Evolutionary conservation across 2,329 filamentous ascomycete species (phyloP).

Genomic region (Cordyceps javanica): DNA sequence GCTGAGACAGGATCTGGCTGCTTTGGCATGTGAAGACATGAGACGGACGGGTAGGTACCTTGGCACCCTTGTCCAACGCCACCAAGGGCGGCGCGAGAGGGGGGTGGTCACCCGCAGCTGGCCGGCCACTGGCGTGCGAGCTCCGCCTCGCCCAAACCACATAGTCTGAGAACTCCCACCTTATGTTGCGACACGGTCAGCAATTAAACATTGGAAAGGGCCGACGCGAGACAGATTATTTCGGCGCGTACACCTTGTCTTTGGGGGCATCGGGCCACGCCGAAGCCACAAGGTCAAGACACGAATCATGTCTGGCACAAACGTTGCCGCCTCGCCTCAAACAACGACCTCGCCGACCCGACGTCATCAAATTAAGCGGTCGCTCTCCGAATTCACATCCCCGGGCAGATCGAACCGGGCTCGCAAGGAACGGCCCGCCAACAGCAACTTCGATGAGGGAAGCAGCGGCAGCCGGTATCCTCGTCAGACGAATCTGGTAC

Average conservation of each 20-base stretch:
- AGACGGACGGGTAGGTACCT: not conserved
- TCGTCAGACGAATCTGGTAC: constrained; percentile 19
- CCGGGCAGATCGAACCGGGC: constrained; percentile 36
- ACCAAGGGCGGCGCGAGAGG: not conserved
- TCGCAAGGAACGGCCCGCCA: constrained; percentile 25
- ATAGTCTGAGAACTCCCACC: not conserved
- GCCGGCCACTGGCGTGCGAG: not conserved
- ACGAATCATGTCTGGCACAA: not conserved
- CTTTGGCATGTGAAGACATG: constrained; percentile 11
- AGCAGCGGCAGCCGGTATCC: constrained; percentile 24
- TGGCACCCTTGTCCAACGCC: not conserved
- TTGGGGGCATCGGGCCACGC: not conserved
- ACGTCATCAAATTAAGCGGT: constrained; percentile 49
- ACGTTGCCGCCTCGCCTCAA: constrained; percentile 14
- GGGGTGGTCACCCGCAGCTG: not conserved
- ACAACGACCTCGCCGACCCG: constrained; percentile 18
- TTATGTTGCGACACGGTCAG: not conserved
- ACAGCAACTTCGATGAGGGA: constrained; percentile 26
- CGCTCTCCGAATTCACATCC: constrained; percentile 47
- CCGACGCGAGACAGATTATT: not conserved
- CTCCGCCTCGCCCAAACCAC: not conserved
- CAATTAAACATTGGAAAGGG: not conserved
- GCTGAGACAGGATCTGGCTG: not conserved
- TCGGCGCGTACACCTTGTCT: not conserved
- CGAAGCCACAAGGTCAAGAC: not conserved